Conservation (phyloP, 306 rosid species). For the Vigna mungo region DNA sequence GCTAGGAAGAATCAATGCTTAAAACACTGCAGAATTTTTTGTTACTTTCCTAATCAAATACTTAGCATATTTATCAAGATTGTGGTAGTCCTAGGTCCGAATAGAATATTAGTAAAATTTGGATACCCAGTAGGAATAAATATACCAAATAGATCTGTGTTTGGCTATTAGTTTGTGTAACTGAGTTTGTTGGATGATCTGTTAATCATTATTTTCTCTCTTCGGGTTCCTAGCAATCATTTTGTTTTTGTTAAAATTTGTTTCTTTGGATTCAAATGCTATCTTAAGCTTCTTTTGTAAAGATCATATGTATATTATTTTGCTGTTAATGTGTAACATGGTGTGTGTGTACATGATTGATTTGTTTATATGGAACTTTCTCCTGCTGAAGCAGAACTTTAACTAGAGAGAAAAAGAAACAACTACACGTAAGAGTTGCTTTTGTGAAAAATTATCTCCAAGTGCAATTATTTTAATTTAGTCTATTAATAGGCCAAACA, state of each 20-base stretch:
- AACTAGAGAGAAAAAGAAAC: not conserved
- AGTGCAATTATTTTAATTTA: constrained; percentile 8
- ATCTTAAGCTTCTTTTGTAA: constrained; percentile 23
- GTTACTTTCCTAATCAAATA: not conserved
- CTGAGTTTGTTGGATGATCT: constrained; percentile 3
- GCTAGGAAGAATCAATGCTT: constrained; percentile 22
- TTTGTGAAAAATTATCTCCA: constrained; percentile 10
- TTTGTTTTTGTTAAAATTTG: not conserved
- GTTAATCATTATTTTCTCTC: not conserved
- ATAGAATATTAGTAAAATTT: not conserved
- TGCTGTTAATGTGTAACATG: constrained; percentile 12
- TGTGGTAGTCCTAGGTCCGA: not conserved
- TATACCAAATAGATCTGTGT: not conserved
- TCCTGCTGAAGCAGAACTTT: not conserved
- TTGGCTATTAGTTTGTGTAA: not conserved
- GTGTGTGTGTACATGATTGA: not conserved
- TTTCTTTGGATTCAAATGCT: constrained; percentile 18
- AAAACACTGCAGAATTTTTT: constrained; percentile 20
- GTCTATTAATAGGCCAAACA: no score
- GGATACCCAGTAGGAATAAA: not conserved
- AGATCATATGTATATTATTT: not conserved
- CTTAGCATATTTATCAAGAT: constrained; percentile 7
- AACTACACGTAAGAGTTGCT: constrained; percentile 1
- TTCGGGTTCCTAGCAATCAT: not conserved
- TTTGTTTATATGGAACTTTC: not conserved